These are phyloP conservation scores for Trichoderma atrobrunneum DNA, from an alignment of 2,329 filamentous ascomycete genomes.

Conservation along the genomic window DNA sequence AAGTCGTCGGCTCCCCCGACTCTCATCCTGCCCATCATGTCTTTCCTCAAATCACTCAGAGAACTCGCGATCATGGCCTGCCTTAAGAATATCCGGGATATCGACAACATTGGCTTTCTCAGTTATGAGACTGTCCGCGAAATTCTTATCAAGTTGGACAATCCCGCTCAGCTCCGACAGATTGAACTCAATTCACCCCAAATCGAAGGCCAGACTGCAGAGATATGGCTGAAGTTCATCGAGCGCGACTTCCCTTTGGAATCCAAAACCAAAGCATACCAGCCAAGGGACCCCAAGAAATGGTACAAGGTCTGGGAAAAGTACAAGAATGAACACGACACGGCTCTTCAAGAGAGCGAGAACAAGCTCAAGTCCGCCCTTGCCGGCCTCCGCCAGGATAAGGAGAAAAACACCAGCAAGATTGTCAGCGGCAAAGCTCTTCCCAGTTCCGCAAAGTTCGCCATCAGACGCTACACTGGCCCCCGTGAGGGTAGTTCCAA, in stretches of 20 bases:
- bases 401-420: constrained; percentile 54
- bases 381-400: constrained; percentile 55
- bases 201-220: constrained; percentile 63
- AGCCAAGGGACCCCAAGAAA: constrained; percentile 62
- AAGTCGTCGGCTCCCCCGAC: not conserved
- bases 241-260: constrained; percentile 70
- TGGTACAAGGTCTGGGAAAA: constrained; percentile 79
- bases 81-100: constrained; percentile 51
- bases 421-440: constrained; percentile 53
- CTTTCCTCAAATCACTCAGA: constrained; percentile 47
- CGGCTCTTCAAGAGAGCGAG: constrained; percentile 58
- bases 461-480: constrained; percentile 29
- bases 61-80: constrained; percentile 51
- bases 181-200: constrained; percentile 78
- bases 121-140: constrained; percentile 61
- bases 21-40: constrained; percentile 32
- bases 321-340: constrained; percentile 59
- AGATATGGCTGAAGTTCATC: constrained; percentile 80
- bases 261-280: constrained; percentile 57
- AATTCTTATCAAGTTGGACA: constrained; percentile 69
- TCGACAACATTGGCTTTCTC: constrained; percentile 70
- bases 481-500: constrained; percentile 31
- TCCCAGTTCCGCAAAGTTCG: constrained; percentile 41
- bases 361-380: constrained; percentile 56
- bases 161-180: constrained; percentile 68